Base-by-base conservation (phyloP, 192 early-diverging fungal species). In the Tieghemiomyces parasiticus region DNA sequence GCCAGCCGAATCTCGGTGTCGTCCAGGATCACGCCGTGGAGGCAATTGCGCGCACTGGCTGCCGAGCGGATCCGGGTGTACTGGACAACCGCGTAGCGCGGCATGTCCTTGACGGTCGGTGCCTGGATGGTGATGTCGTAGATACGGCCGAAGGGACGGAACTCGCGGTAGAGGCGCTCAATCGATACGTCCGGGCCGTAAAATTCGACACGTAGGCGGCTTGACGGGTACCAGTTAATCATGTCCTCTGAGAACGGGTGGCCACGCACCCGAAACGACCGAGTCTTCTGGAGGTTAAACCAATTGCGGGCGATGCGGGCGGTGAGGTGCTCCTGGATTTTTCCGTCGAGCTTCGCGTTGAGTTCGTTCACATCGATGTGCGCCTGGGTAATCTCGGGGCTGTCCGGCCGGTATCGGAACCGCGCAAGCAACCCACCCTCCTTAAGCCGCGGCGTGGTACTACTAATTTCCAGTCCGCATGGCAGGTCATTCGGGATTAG, bases 11-110 rank as follows among this genome's bases (percentile, higher is more conserved):
- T 60, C 32, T 72, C 65, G 0, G 93, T 90, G 3, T 70, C 76
- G 25, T 81, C 77, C 46, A 96, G 67, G 2, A 74, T 63, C 53
- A 83, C 63, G n/a, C 91, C 91, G 61, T 98, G 87, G 35, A 93
- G 70, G 71, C 95, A 98, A 62, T 91, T 92, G 33, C 86, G 79
- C 4, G 95, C 95, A 58, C 86, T 86, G 1, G 93, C 89, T n/a
- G 95, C 91, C 0, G 83, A 72, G 8, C 90, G 82, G 62, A 87
- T 77, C 46, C 76, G 69, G 32, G 80, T 71, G 65, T 85, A 98
- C 59, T 88, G 80, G 59, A 94, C 80, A 33, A 85, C 71, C 0
- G 91, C 95, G 68, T 77, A 85, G 47, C 83, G 77, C 35, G 89
- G 82, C 56, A 81, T 67, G 50, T 92, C 89, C 65, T 93, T 95